A percentile compares a stretch with the other conserved stretches of the same genome.
phyloP scores from a whole-genome alignment of 2,329 filamentous ascomycete species.

The Neurospora crassa region DNA sequence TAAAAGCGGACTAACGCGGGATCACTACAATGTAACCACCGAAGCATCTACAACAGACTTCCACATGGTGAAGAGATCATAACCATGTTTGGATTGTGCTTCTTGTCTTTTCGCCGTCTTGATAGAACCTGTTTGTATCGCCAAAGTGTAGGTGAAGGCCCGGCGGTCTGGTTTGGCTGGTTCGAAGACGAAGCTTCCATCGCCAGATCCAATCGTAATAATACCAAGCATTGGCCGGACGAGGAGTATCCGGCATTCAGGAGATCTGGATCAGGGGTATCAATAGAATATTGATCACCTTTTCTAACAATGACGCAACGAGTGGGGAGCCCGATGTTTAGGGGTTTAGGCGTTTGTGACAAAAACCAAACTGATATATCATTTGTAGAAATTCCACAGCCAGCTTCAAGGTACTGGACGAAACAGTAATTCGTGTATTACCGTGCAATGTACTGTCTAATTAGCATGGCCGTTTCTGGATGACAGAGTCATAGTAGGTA shows the following conservation, averaged over 20 bases:
- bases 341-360: not conserved
- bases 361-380: not conserved
- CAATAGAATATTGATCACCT: not conserved
- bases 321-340: not conserved
- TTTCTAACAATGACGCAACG: not conserved
- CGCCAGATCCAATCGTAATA: not conserved
- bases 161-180: not conserved
- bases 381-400: not conserved
- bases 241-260: not conserved
- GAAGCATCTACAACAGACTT: not conserved
- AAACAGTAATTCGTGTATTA: not conserved
- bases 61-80: not conserved
- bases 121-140: not conserved
- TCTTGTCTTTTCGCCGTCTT: not conserved
- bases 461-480: not conserved
- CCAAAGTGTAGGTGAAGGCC: not conserved
- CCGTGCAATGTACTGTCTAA: not conserved
- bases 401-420: not conserved
- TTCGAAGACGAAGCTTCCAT: not conserved
- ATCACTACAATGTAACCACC: not conserved
- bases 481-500: not conserved
- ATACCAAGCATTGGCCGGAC: not conserved
- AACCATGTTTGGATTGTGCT: not conserved
- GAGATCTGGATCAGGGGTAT: not conserved
- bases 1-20: not conserved